Evolutionary conservation across 371 early-diverging fungal genomes (phyloP).

Genomic region (Aphelidium insulamus): DNA sequence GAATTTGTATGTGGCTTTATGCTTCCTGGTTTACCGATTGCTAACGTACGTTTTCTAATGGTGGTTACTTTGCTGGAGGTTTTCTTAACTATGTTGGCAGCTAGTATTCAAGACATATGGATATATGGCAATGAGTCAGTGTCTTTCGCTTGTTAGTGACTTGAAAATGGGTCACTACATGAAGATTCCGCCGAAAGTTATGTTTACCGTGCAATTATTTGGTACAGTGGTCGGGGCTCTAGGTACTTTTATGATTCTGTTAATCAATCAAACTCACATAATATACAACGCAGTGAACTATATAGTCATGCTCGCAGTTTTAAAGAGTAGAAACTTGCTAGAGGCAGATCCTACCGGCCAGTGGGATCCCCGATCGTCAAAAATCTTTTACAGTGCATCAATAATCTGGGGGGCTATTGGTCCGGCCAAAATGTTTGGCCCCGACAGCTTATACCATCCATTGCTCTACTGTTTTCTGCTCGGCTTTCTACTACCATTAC

Average conservation of each 20-base stretch:
- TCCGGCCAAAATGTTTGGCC: constrained; percentile 43
- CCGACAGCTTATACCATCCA: constrained; percentile 21
- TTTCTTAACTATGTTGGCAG: too few species aligned
- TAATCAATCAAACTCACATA: too few species aligned
- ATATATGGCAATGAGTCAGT: constrained; percentile 25
- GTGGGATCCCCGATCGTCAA: not conserved
- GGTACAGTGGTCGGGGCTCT: constrained; percentile 38
- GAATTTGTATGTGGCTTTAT: constrained; percentile 39
- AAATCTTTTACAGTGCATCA: constrained; percentile 29
- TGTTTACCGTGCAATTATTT: constrained; percentile 30
- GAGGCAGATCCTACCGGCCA: constrained; percentile 1
- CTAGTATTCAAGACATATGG: constrained; percentile 30
- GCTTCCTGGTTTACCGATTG: constrained; percentile 36
- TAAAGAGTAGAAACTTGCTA: too few species aligned
- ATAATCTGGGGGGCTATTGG: constrained; percentile 51
- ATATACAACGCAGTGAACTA: too few species aligned
- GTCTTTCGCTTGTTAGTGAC: constrained; percentile 22
- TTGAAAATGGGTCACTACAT: constrained; percentile 49
- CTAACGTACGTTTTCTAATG: too few species aligned
- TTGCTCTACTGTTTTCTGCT: constrained; percentile 33
- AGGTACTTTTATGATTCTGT: too few species aligned
- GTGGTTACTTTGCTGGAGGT: too few species aligned
- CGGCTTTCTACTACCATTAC: constrained; percentile 36
- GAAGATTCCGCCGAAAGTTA: constrained; percentile 39
- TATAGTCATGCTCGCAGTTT: too few species aligned